Evolutionary conservation across 768 basidiomycete species (phyloP).

Genomic region (Stropharia rugosoannulata): DNA sequence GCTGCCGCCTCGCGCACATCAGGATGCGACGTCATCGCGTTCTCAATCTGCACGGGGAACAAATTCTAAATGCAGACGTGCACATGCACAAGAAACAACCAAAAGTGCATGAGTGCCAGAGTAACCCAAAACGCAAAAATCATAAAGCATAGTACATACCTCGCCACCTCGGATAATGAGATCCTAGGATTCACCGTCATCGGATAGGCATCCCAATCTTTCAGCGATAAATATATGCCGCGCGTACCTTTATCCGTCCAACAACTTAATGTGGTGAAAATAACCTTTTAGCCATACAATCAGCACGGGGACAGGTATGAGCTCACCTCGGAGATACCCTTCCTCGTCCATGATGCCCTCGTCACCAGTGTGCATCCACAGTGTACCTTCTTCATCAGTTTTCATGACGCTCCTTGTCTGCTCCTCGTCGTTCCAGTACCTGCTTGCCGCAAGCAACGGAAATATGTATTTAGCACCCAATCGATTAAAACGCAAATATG

Average conservation of each 20-base stretch:
- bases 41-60: slow-evolving; percentile 85
- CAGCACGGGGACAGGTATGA: not conserved
- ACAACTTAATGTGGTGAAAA: slow-evolving; percentile 49
- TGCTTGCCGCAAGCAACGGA: slow-evolving; percentile 22
- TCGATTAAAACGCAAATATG: not conserved
- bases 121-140: not conserved
- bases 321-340: slow-evolving; percentile 72
- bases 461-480: not conserved
- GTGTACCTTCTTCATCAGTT: slow-evolving; percentile 46
- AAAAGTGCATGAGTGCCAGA: too few relatives aligned
- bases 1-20: slow-evolving; percentile 71
- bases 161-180: slow-evolving; percentile 88
- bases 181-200: slow-evolving; percentile 41
- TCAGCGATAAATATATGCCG: not conserved
- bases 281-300: not conserved
- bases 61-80: slow-evolving; percentile 58
- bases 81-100: not conserved
- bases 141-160: slow-evolving; percentile 32
- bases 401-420: slow-evolving; percentile 65
- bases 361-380: slow-evolving; percentile 88
- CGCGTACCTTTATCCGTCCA: slow-evolving; percentile 67
- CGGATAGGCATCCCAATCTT: not conserved
- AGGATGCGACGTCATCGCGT: slow-evolving; percentile 55
- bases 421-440: slow-evolving; percentile 75
- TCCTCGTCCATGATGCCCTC: slow-evolving; percentile 80